Conservation (phyloP, 2,329 filamentous ascomycete species). For the Trichoderma koningii region DNA sequence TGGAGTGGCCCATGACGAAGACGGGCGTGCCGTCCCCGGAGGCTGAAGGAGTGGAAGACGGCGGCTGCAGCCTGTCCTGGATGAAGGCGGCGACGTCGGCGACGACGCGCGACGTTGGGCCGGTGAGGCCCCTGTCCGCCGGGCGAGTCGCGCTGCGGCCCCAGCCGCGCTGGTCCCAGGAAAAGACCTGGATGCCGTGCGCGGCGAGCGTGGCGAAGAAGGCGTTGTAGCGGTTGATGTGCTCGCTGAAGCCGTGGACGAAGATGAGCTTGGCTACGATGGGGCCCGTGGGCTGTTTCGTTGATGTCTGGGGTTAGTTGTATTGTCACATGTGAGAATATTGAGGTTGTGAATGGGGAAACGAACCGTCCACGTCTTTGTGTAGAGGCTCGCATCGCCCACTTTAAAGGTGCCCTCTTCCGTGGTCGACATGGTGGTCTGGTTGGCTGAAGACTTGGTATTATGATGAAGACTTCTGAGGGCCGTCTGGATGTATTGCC, state of each 20-base stretch:
- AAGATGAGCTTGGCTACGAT: conserved; percentile 74
- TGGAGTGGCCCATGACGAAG: conserved; percentile 87
- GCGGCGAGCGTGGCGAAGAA: conserved; percentile 72
- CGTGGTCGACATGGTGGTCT: conserved; percentile 41
- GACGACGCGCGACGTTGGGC: conserved; percentile 71
- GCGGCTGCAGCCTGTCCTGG: conserved; percentile 52
- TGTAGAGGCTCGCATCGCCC: conserved; percentile 52
- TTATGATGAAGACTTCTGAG: background rate
- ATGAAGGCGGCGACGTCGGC: conserved; percentile 79
- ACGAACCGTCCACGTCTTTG: conserved; percentile 62
- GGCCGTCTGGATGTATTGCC: background rate
- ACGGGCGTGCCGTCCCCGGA: conserved; percentile 61
- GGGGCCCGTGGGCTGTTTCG: conserved; percentile 53
- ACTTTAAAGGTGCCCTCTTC: conserved; percentile 53
- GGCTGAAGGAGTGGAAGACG: conserved; percentile 28
- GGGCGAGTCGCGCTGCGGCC: conserved; percentile 67
- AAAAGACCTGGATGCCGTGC: conserved; percentile 72
- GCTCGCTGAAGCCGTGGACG: conserved; percentile 89
- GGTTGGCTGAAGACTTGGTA: background rate
- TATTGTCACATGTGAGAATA: background rate
- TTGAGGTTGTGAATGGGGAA: background rate
- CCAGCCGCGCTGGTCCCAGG: conserved; percentile 89
- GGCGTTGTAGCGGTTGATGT: conserved; percentile 73
- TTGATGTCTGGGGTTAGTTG: conserved; percentile 4
- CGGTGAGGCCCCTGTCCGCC: conserved; percentile 69